These are phyloP conservation scores for Magnolia officinalis DNA, from an alignment of 164 flowering plant species.

Conservation along the genomic window DNA sequence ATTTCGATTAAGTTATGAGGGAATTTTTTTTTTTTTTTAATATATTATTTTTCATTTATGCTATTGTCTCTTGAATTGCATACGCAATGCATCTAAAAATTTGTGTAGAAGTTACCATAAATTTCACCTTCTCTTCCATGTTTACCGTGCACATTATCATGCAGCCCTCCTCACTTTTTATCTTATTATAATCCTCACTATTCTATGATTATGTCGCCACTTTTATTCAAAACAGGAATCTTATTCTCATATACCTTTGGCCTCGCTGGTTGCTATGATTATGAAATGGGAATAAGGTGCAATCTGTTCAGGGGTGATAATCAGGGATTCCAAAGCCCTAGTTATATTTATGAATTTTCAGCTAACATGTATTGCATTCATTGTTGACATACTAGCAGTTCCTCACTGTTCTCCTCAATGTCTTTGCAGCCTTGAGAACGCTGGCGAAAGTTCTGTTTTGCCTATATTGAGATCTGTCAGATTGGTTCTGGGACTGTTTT, in stretches of 20 bases:
- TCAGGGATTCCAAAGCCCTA: not conserved
- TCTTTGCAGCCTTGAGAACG: slow-evolving; percentile 82
- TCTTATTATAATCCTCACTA: no score
- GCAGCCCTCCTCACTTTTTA: no score
- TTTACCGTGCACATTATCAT: no score
- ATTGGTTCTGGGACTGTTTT: slow-evolving; percentile 44
- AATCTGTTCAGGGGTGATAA: not conserved
- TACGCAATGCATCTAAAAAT: no score
- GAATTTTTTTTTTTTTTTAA: not conserved
- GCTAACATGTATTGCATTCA: not conserved
- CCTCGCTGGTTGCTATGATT: not conserved
- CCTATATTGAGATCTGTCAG: slow-evolving; percentile 86
- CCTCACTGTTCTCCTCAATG: not conserved
- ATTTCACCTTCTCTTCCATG: no score
- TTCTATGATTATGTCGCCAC: no score
- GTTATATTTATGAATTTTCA: no score
- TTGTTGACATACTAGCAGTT: not conserved
- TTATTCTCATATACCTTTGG: no score
- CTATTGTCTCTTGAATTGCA: not conserved
- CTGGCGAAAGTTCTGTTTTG: slow-evolving; percentile 80
- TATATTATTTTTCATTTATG: not conserved
- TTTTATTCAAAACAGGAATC: no score
- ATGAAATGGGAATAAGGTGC: not conserved
- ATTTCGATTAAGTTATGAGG: not conserved
- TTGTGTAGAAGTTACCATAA: no score